Conservation (phyloP, 75 land plant genomes). For the Pinus tabuliformis region DNA sequence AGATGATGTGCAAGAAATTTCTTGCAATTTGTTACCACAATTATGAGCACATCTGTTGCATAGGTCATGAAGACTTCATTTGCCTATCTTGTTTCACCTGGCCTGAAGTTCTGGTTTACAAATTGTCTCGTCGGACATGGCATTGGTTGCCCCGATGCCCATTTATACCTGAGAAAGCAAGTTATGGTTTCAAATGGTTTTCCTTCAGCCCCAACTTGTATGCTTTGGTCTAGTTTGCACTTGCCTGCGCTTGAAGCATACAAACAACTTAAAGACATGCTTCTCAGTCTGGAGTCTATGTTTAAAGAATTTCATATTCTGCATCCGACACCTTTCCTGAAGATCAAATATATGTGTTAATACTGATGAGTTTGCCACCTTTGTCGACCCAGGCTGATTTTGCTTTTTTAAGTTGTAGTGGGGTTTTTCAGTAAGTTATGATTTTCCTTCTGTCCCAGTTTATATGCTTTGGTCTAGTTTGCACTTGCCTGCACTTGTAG, state of each 20-base stretch:
- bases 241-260: too few relatives aligned
- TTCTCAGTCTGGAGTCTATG: too few relatives aligned
- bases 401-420: too few relatives aligned
- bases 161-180: constrained; percentile 41
- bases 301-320: too few relatives aligned
- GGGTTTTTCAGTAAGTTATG: constrained; percentile 35
- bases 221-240: constrained; percentile 18
- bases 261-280: too few relatives aligned
- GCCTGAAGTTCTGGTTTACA: constrained; percentile 57
- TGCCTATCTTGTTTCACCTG: constrained; percentile 48
- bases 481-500: too few relatives aligned
- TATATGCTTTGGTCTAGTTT: constrained; percentile 27
- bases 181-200: constrained; percentile 63
- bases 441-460: constrained; percentile 49
- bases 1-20: constrained; percentile 54
- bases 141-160: constrained; percentile 61
- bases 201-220: constrained; percentile 46
- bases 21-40: constrained; percentile 57
- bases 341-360: too few relatives aligned
- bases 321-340: too few relatives aligned
- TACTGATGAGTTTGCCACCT: too few relatives aligned
- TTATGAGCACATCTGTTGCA: constrained; percentile 53
- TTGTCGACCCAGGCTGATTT: too few relatives aligned
- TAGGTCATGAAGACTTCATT: constrained; percentile 49
- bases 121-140: constrained; percentile 45